Conservation (phyloP, 805 yeast genomes). For the Ogataea degrootiae region DNA sequence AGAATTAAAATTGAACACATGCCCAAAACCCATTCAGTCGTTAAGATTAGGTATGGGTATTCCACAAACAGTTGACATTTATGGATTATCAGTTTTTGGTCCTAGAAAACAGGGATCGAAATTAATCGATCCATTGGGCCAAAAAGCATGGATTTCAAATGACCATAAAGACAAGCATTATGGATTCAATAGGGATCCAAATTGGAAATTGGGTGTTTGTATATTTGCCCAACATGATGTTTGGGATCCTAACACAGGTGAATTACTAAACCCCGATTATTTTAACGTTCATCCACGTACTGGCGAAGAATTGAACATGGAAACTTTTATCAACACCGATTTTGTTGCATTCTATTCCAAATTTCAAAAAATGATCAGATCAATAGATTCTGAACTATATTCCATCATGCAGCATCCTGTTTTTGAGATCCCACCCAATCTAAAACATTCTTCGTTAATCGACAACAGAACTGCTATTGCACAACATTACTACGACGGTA, state of each 20-base stretch:
- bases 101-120: constrained; percentile 60
- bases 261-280: constrained; percentile 45
- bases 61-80: constrained; percentile 61
- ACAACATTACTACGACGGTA: constrained; percentile 93
- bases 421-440: constrained; percentile 66
- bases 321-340: constrained; percentile 56
- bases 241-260: constrained; percentile 50
- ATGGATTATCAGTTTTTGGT: constrained; percentile 69
- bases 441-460: constrained; percentile 47
- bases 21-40: constrained; percentile 77
- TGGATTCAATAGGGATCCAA: constrained; percentile 59
- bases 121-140: constrained; percentile 62
- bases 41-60: constrained; percentile 77
- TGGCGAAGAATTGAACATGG: constrained; percentile 39
- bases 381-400: constrained; percentile 40
- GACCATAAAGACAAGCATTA: constrained; percentile 56
- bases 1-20: constrained; percentile 68
- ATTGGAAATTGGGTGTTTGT: constrained; percentile 74
- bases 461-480: constrained; percentile 68
- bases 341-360: constrained; percentile 59
- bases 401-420: constrained; percentile 80
- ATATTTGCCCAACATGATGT: constrained; percentile 77
- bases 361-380: constrained; percentile 47
- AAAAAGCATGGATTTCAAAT: constrained; percentile 60
- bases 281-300: constrained; percentile 38